Conservation (phyloP, 768 basidiomycete species). For the Mycena epipterygia region DNA sequence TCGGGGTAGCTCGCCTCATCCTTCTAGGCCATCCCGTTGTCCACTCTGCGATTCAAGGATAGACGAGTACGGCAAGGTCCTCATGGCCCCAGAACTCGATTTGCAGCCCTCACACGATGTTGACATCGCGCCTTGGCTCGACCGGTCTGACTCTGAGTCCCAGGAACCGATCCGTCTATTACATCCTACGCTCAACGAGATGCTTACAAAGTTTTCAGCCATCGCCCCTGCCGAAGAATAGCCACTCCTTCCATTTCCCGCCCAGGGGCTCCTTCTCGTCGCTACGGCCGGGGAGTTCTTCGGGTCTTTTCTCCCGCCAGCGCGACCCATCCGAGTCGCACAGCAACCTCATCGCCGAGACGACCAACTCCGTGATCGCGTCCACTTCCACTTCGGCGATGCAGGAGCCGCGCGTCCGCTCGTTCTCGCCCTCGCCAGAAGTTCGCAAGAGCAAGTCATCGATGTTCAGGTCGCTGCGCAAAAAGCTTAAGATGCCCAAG, state of each 20-base stretch:
- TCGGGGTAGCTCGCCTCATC: no score
- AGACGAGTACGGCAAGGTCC: slow-evolving; percentile 41
- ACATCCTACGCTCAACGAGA: neutral
- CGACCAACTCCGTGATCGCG: slow-evolving; percentile 32
- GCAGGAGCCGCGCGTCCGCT: slow-evolving; percentile 25
- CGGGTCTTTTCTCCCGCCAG: slow-evolving; percentile 33
- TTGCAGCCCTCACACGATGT: slow-evolving; percentile 34
- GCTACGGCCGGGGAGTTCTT: slow-evolving; percentile 33
- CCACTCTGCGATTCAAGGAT: no score
- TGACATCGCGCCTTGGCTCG: slow-evolving; percentile 41
- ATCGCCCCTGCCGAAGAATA: slow-evolving; percentile 39
- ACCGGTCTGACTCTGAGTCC: slow-evolving; percentile 16
- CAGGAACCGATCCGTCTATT: slow-evolving; percentile 19
- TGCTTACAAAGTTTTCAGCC: slow-evolving; percentile 28
- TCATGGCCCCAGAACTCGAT: slow-evolving; percentile 35
- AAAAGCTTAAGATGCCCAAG: slow-evolving; percentile 57
- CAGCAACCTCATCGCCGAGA: slow-evolving; percentile 35
- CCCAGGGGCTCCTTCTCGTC: slow-evolving; percentile 49
- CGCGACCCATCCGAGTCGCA: slow-evolving; percentile 37
- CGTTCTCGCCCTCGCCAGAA: slow-evolving; percentile 44
- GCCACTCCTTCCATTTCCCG: slow-evolving; percentile 41
- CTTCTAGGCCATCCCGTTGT: no score
- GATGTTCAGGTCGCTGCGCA: slow-evolving; percentile 57
- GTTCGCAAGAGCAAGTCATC: slow-evolving; percentile 66
- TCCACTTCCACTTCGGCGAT: slow-evolving; percentile 21